Percentiles rank a stretch among this genome's conserved stretches.
Evolutionary conservation across 164 flowering plant genomes (phyloP).

Genomic region (Hamamelis virginiana): DNA sequence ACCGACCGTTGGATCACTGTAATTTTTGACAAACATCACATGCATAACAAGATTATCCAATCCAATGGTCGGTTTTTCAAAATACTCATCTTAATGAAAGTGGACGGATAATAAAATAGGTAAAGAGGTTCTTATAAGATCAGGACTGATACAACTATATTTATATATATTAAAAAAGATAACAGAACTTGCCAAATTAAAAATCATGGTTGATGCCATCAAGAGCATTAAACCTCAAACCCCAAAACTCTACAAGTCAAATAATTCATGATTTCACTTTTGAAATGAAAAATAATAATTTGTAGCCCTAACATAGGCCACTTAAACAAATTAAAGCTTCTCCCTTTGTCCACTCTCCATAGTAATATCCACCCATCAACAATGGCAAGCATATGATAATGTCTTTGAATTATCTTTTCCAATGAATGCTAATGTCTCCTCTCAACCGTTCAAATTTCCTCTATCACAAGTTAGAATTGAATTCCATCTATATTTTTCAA

Average conservation of each 20-base stretch:
- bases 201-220: too few species aligned
- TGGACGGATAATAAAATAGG: too few species aligned
- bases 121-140: too few species aligned
- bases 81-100: too few species aligned
- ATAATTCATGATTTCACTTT: not conserved
- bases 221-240: not conserved
- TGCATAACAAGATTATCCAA: too few species aligned
- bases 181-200: too few species aligned
- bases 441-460: not conserved
- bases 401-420: slow-evolving; percentile 10
- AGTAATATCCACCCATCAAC: slow-evolving; percentile 11
- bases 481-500: not conserved
- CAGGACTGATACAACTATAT: too few species aligned
- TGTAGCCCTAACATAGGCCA: not conserved
- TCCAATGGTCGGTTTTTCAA: too few species aligned
- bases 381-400: slow-evolving; percentile 20
- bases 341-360: not conserved
- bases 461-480: not conserved
- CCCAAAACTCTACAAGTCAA: not conserved
- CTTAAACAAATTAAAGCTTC: too few species aligned
- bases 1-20: too few species aligned
- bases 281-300: not conserved
- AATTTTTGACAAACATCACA: too few species aligned
- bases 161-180: too few species aligned
- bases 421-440: not conserved